Conservation (phyloP, 1,284 basidiomycete genomes). For the Pyrrhoderma noxium region DNA sequence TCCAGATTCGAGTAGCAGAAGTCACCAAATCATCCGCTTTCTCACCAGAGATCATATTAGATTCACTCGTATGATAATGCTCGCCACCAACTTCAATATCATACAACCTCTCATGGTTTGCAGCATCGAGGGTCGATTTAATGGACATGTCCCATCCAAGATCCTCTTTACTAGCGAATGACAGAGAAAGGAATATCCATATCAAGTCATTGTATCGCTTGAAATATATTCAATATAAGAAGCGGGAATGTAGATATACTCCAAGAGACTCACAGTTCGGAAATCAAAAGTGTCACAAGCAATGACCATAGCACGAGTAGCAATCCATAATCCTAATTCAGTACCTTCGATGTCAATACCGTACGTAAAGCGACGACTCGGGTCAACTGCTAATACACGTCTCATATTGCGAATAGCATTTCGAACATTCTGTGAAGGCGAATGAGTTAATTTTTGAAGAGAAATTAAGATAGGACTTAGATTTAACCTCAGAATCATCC, state of each 20-base stretch:
- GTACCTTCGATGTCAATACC: conserved; percentile 15
- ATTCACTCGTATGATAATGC: no score
- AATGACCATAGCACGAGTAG: no score
- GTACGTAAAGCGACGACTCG: conserved; percentile 17
- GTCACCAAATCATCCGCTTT: background rate
- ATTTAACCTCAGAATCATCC: no score
- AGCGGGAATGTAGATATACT: no score
- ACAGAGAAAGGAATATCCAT: background rate
- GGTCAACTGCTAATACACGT: conserved; percentile 14
- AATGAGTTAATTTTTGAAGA: background rate
- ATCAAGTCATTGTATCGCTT: background rate
- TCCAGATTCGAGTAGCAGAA: background rate
- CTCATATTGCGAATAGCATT: conserved; percentile 16
- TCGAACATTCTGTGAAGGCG: conserved; percentile 14
- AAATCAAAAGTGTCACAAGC: background rate
- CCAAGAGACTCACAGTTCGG: no score
- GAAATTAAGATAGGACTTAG: no score
- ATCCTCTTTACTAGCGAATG: background rate
- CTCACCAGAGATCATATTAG: background rate
- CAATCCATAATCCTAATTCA: background rate
- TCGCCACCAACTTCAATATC: no score
- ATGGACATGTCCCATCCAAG: background rate
- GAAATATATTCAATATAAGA: no score
- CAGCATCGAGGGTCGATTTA: no score
- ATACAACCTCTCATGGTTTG: no score